A percentile compares a stretch with the other conserved stretches of the same genome.
phyloP scores from a whole-genome alignment of 2,329 filamentous ascomycete species.

The Elsinoe perseae region DNA sequence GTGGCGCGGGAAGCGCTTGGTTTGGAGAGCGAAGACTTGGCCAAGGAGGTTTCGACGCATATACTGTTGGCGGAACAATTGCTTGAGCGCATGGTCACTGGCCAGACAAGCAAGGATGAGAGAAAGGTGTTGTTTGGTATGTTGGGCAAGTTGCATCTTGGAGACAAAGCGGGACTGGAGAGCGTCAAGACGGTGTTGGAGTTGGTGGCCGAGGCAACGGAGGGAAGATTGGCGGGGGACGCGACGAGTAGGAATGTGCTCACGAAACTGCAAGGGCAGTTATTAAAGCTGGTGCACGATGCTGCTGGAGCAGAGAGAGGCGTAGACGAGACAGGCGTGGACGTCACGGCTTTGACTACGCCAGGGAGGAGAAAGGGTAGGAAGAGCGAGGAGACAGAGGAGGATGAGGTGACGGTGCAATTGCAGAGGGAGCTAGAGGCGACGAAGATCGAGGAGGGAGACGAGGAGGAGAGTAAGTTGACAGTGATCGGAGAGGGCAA shows the following conservation, averaged over 20 bases:
- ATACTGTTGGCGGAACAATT: slow-evolving; percentile 70
- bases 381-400: slow-evolving; percentile 15
- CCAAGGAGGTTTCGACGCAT: slow-evolving; percentile 68
- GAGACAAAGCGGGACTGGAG: slow-evolving; percentile 31
- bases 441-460: slow-evolving; percentile 18
- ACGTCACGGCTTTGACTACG: slow-evolving; percentile 13
- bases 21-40: slow-evolving; percentile 45
- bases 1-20: slow-evolving; percentile 26
- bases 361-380: slow-evolving; percentile 14
- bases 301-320: slow-evolving; percentile 28
- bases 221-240: slow-evolving; percentile 44
- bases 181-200: slow-evolving; percentile 35
- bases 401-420: slow-evolving; percentile 18
- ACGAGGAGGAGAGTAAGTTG: slow-evolving; percentile 18
- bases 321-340: slow-evolving; percentile 26
- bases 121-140: slow-evolving; percentile 72
- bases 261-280: slow-evolving; percentile 43
- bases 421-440: slow-evolving; percentile 18
- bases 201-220: slow-evolving; percentile 41
- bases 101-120: slow-evolving; percentile 65
- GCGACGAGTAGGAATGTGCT: slow-evolving; percentile 46
- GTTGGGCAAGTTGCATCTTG: slow-evolving; percentile 73
- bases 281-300: slow-evolving; percentile 49
- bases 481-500: slow-evolving; percentile 12
- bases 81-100: slow-evolving; percentile 62